Conservation (phyloP, 805 yeast genomes). For the Zygoascus tannicola region DNA sequence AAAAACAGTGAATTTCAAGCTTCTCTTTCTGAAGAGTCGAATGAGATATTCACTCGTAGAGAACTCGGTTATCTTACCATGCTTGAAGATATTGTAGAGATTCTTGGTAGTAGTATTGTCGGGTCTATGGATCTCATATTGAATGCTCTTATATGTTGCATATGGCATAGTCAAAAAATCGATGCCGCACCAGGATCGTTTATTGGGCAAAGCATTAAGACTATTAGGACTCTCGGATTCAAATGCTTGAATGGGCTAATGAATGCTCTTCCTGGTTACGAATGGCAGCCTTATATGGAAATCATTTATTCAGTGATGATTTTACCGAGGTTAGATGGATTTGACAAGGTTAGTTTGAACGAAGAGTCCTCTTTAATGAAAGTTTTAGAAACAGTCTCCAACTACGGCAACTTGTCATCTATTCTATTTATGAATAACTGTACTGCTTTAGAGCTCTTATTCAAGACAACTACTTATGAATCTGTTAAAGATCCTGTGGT, state of each 20-base stretch:
- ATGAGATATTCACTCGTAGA: conserved; percentile 17
- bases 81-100: conserved; percentile 43
- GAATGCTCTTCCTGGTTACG: conserved; percentile 39
- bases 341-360: conserved; percentile 71
- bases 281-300: conserved; percentile 47
- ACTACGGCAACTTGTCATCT: conserved; percentile 35
- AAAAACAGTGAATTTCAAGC: too few species aligned
- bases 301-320: conserved; percentile 47
- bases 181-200: conserved; percentile 19
- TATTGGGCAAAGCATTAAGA: conserved; percentile 1
- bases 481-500: conserved; percentile 63
- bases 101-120: conserved; percentile 50
- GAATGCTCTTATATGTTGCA: conserved; percentile 47
- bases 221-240: conserved; percentile 38
- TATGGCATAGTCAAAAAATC: conserved; percentile 42
- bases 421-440: conserved; percentile 49
- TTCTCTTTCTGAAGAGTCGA: conserved; percentile 2
- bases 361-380: conserved; percentile 72
- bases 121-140: conserved; percentile 42
- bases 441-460: conserved; percentile 45
- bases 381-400: conserved; percentile 52
- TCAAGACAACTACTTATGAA: conserved; percentile 42
- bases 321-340: conserved; percentile 53
- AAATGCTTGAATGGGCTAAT: conserved; percentile 54
- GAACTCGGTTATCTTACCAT: conserved; percentile 54